These are phyloP conservation scores for Solanum microdontum DNA, from an alignment of 257 asterid species.

Conservation along the genomic window DNA sequence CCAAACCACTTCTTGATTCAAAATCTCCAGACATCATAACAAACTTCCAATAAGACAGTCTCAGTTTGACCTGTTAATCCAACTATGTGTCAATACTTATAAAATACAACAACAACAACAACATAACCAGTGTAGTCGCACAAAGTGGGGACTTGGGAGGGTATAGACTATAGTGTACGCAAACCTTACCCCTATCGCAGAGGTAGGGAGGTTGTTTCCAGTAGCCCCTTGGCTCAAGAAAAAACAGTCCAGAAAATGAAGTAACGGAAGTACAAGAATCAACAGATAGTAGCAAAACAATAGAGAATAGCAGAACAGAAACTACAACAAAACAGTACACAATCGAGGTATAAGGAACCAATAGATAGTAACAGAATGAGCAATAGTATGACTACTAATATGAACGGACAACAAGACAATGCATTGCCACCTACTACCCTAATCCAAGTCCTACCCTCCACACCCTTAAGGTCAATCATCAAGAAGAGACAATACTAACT, in stretches of 20 bases:
- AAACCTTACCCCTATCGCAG: background rate
- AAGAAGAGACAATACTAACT: slow-evolving; percentile 12
- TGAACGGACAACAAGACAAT: background rate
- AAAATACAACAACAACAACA: background rate
- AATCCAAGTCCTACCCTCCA: background rate
- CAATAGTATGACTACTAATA: background rate
- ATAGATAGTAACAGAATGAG: background rate
- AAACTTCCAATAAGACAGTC: slow-evolving; percentile 12
- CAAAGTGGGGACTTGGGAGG: background rate
- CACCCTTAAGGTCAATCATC: slow-evolving; percentile 4
- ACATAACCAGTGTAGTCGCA: background rate
- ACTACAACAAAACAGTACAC: background rate
- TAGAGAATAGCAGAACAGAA: background rate
- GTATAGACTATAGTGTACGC: background rate
- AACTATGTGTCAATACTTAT: slow-evolving; percentile 6
- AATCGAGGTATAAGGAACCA: background rate
- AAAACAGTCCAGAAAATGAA: background rate
- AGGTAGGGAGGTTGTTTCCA: background rate
- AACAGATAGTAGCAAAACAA: background rate
- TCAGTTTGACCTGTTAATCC: background rate
- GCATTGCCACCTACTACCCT: background rate
- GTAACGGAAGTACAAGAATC: background rate
- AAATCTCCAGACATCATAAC: slow-evolving; percentile 33
- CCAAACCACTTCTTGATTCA: slow-evolving; percentile 24
- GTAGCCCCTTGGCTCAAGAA: background rate